These are phyloP conservation scores for Ettlia oleoabundans DNA, from an alignment of 139 green algal genomes.

Conservation along the genomic window DNA sequence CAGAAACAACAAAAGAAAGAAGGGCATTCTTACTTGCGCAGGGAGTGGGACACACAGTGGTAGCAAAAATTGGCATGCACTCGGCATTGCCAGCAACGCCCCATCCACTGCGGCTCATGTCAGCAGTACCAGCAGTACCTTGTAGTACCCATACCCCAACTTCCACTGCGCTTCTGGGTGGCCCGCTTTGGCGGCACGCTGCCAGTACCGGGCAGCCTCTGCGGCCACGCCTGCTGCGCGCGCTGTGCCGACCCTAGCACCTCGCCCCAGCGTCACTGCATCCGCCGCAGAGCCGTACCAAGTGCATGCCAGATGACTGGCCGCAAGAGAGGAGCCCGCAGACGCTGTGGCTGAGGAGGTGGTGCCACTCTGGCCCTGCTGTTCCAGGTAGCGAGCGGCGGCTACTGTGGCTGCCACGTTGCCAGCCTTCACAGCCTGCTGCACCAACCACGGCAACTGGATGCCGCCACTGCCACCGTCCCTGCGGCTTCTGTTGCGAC, in stretches of 20 bases:
- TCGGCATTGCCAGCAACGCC: neutral
- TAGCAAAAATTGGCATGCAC: neutral
- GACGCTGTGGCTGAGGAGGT: too few relatives aligned
- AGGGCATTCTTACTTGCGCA: too few relatives aligned
- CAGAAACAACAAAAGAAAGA: too few relatives aligned
- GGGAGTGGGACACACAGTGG: too few relatives aligned
- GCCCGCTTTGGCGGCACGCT: slow-evolving; percentile 10
- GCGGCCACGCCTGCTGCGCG: neutral
- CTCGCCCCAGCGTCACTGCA: neutral
- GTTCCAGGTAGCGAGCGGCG: slow-evolving; percentile 16
- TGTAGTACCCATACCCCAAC: slow-evolving; percentile 16
- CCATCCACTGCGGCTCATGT: too few relatives aligned
- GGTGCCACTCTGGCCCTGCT: too few relatives aligned
- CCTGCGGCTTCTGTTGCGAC: neutral
- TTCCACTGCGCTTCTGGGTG: slow-evolving; percentile 26
- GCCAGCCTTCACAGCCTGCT: slow-evolving; percentile 17
- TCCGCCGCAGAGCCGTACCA: neutral
- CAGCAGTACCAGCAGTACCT: neutral
- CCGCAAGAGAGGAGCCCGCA: neutral
- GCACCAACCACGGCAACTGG: slow-evolving; percentile 22
- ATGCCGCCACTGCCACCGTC: neutral
- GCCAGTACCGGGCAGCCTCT: slow-evolving; percentile 5
- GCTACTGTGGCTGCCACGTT: slow-evolving; percentile 20
- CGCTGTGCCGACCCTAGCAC: neutral
- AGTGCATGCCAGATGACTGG: too few relatives aligned